Evolutionary conservation across 208 protist species (phyloP), one percentile per base, ranked within the genome.

Genomic region (Eutreptiella sp.): DNA sequence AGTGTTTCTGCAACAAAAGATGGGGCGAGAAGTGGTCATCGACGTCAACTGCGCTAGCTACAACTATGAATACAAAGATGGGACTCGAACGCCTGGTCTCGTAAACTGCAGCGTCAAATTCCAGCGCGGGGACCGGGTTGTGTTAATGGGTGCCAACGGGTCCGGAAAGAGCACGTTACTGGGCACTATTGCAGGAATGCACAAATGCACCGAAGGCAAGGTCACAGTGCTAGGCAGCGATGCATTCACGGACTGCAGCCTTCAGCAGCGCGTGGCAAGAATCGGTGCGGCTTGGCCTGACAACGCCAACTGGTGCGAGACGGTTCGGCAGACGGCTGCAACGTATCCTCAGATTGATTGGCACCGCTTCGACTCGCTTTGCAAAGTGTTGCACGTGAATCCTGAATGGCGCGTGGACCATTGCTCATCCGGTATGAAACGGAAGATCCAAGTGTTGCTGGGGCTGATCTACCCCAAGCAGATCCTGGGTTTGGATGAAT

Each of bases 101-200:
- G 11, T 52, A 24, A 55, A 75, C 38, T 59, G 85, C 4, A 65
- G 19, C 53, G 28, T 90, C 36, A 46, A 16, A 1, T 45, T 84
- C 1, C 31, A 72, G 45, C 46, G 64, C 27, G 81, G 84, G 19
- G 74, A 77, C 33, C 80, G 92, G 24, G 81, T 98, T 46, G 79
- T 95, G 14, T 50, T 98, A 4, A 78, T 97, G 27, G 94, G 93
- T 23, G 78, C 80, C 46, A 98, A 98, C 66, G 94, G 94, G 26
- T 82, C 88, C 31, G 93, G 93, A 55, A 97, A 97, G 68, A 92
- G 85, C 2, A 97, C 93, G 14, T 76, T 97, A 32, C 83, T 97
- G 32, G 88, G 85, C 19, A 53, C 96, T 4, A 48, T 96, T 11
- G 80, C 73, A 1, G 88, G 89, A 28, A 76, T 81, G 9, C 73